A percentile compares a stretch with the other conserved stretches of the same genome.
Evolutionary conservation across 2,329 filamentous ascomycete species (phyloP).

Genomic region (Cordyceps militaris): DNA sequence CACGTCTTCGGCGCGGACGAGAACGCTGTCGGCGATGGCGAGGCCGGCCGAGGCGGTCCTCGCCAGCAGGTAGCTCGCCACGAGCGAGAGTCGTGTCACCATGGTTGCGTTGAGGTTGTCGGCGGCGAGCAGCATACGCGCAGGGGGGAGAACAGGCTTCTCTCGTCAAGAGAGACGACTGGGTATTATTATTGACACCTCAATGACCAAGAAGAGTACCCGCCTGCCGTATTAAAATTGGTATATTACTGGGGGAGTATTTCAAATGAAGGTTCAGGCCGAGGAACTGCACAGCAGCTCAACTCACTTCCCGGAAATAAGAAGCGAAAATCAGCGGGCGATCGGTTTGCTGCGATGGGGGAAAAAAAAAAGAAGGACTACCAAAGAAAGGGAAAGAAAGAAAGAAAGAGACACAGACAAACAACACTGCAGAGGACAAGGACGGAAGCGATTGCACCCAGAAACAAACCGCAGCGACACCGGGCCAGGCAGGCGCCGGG

Average conservation of each 20-base stretch:
- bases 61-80: neutral
- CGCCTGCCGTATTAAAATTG: neutral
- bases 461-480: neutral
- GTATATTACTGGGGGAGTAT: neutral
- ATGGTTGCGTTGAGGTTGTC: slow-evolving; percentile 2
- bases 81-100: neutral
- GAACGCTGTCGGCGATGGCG: neutral
- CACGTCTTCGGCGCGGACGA: slow-evolving; percentile 5
- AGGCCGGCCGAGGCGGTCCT: neutral
- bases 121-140: neutral
- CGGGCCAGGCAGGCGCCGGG: neutral
- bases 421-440: neutral
- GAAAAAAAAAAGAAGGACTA: neutral
- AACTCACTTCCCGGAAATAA: neutral
- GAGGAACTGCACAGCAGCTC: slow-evolving; percentile 1
- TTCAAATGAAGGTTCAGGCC: neutral
- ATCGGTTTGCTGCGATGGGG: neutral
- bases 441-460: neutral
- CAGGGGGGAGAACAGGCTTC: neutral
- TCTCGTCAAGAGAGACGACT: neutral
- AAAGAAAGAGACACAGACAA: no score
- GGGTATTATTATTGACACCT: neutral
- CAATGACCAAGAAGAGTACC: neutral
- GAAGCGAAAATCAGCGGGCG: neutral
- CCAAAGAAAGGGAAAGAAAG: neutral